Percentiles rank a stretch among this genome's conserved stretches.
Evolutionary conservation across 2,329 filamentous ascomycete species (phyloP).

Genomic region (Alternaria atra): DNA sequence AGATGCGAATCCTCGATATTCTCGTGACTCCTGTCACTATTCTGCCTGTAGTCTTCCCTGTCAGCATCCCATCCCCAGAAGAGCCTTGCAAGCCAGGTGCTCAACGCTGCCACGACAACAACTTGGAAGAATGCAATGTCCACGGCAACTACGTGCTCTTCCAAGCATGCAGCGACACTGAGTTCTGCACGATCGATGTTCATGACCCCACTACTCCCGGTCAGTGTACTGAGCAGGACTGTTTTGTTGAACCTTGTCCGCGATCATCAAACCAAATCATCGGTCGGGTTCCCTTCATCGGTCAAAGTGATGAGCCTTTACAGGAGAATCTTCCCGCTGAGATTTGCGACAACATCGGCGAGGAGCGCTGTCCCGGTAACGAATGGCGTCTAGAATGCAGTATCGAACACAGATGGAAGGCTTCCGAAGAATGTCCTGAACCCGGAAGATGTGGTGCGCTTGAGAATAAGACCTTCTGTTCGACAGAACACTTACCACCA

Average conservation of each 20-base stretch:
- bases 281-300: not conserved
- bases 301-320: not conserved
- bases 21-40: not conserved
- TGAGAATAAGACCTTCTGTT: not conserved
- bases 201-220: too few relatives aligned
- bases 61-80: not conserved
- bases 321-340: not conserved
- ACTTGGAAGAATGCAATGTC: too few relatives aligned
- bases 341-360: not conserved
- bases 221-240: too few relatives aligned
- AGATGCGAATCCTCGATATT: slow-evolving; percentile 19
- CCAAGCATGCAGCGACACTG: too few relatives aligned
- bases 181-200: too few relatives aligned
- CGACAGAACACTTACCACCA: not conserved
- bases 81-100: not conserved
- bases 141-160: too few relatives aligned
- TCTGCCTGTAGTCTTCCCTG: slow-evolving; percentile 6
- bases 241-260: too few relatives aligned
- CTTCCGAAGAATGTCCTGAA: not conserved
- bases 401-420: not conserved
- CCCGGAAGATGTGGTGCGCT: not conserved
- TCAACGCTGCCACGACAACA: not conserved
- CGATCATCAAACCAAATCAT: not conserved
- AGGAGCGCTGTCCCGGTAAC: slow-evolving; percentile 1
- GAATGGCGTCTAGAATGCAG: not conserved